phyloP scores from a whole-genome alignment of 805 yeast genomes.

The Metschnikowia henanensis region DNA sequence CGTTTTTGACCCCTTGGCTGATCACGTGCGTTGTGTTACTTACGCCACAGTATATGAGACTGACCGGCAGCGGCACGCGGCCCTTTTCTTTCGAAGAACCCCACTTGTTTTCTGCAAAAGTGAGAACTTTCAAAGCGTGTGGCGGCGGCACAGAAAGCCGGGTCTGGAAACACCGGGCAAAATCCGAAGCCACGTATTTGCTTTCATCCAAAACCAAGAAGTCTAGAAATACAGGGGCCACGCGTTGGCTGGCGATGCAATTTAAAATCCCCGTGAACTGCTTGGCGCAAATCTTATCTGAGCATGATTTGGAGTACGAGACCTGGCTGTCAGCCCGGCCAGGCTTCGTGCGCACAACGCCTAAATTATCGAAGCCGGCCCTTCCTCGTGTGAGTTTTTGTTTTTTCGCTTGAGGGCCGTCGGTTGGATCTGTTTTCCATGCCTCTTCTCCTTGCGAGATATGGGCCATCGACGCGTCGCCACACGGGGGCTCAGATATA shows the following conservation, averaged over 20 bases:
- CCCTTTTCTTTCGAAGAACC: constrained; percentile 23
- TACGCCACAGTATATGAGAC: constrained; percentile 28
- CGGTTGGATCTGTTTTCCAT: constrained; percentile 19
- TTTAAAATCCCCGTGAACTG: constrained; percentile 60
- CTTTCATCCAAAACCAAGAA: constrained; percentile 50
- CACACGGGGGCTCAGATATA: constrained; percentile 84
- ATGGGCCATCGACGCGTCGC: constrained; percentile 73
- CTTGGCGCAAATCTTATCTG: constrained; percentile 73
- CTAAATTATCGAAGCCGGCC: constrained; percentile 51
- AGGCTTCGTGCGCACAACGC: constrained; percentile 87
- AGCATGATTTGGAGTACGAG: constrained; percentile 81
- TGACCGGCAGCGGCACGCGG: constrained; percentile 30
- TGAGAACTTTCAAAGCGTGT: constrained; percentile 22
- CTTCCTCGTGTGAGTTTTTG: constrained; percentile 54
- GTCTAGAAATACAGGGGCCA: constrained; percentile 39
- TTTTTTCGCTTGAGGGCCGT: constrained; percentile 14
- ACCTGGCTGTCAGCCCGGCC: constrained; percentile 79
- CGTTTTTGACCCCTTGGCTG: constrained; percentile 62
- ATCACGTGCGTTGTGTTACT: constrained; percentile 37
- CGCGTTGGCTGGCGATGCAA: constrained; percentile 39
- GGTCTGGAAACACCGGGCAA: constrained; percentile 43
- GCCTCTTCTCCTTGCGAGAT: constrained; percentile 22
- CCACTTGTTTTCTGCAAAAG: constrained; percentile 24
- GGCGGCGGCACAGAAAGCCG: constrained; percentile 15
- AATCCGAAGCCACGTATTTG: constrained; percentile 26